Conservation (phyloP, 768 basidiomycete species). For the Rhizopogon roseolus region DNA sequence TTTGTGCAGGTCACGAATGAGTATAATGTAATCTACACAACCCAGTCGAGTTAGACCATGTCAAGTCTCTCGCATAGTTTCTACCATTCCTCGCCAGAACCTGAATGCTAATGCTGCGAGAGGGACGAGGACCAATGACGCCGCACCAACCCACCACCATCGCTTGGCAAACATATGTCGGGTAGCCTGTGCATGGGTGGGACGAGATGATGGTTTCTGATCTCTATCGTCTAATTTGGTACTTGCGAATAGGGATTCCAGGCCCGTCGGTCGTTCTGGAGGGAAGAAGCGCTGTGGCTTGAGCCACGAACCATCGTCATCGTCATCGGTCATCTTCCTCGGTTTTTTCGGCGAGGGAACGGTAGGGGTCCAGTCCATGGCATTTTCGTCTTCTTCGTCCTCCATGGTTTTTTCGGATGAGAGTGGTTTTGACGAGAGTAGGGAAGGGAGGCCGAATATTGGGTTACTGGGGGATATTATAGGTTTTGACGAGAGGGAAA, state of each 20-base stretch:
- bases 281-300: constrained; percentile 74
- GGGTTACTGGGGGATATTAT: constrained; percentile 44
- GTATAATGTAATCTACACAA: not conserved
- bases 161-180: not conserved
- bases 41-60: not conserved
- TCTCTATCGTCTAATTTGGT: constrained; percentile 50
- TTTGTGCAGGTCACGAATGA: constrained; percentile 1
- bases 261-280: constrained; percentile 72
- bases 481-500: constrained; percentile 64
- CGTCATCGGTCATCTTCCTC: constrained; percentile 16
- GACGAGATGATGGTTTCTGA: not conserved
- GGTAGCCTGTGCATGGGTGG: not conserved
- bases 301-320: constrained; percentile 46
- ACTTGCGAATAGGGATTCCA: constrained; percentile 64
- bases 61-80: not conserved
- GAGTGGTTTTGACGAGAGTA: constrained; percentile 28
- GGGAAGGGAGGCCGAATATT: constrained; percentile 69
- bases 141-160: constrained; percentile 8
- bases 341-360: constrained; percentile 22
- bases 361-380: constrained; percentile 72
- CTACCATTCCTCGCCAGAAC: constrained; percentile 11
- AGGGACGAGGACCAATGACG: constrained; percentile 14
- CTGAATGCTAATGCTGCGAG: constrained; percentile 15
- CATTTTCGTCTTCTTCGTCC: constrained; percentile 30
- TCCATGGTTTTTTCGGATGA: constrained; percentile 21